A percentile compares a stretch with the other conserved stretches of the same genome.
phyloP scores from a whole-genome alignment of 208 protist species.

The Leishmania lainsoni region DNA sequence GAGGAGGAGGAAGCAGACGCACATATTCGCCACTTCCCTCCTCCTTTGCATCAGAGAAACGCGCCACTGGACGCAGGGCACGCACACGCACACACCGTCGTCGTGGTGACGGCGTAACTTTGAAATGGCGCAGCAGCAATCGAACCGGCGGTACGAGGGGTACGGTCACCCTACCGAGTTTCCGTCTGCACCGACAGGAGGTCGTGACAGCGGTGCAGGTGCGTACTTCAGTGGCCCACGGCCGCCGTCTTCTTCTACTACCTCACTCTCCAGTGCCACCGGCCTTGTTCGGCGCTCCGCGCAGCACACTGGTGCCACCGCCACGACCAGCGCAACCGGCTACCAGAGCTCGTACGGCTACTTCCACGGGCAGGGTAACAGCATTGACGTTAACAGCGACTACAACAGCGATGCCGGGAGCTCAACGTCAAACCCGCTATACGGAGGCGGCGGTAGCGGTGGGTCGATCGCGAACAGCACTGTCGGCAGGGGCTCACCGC shows the following conservation, averaged over 20 bases:
- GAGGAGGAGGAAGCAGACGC: background rate
- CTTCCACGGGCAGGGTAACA: slow-evolving; percentile 48
- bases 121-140: slow-evolving; percentile 1
- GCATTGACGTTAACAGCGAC: slow-evolving; percentile 41
- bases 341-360: slow-evolving; percentile 42
- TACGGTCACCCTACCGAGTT: slow-evolving; percentile 32
- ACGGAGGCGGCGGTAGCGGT: slow-evolving; percentile 6
- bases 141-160: slow-evolving; percentile 19
- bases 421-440: slow-evolving; percentile 19
- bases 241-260: background rate
- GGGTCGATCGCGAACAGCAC: slow-evolving; percentile 10
- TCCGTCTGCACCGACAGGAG: background rate
- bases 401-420: slow-evolving; percentile 53
- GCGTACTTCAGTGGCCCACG: slow-evolving; percentile 18
- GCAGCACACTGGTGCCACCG: slow-evolving; percentile 14
- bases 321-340: background rate
- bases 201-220: slow-evolving; percentile 1
- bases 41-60: background rate
- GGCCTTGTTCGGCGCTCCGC: slow-evolving; percentile 37
- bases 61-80: background rate
- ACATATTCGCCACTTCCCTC: background rate
- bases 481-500: slow-evolving; percentile 17
- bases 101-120: background rate
- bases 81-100: background rate
- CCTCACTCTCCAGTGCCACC: slow-evolving; percentile 13